These are phyloP conservation scores for Trichoderma sp. DNA, from an alignment of 2,329 filamentous ascomycete species.

Conservation along the genomic window DNA sequence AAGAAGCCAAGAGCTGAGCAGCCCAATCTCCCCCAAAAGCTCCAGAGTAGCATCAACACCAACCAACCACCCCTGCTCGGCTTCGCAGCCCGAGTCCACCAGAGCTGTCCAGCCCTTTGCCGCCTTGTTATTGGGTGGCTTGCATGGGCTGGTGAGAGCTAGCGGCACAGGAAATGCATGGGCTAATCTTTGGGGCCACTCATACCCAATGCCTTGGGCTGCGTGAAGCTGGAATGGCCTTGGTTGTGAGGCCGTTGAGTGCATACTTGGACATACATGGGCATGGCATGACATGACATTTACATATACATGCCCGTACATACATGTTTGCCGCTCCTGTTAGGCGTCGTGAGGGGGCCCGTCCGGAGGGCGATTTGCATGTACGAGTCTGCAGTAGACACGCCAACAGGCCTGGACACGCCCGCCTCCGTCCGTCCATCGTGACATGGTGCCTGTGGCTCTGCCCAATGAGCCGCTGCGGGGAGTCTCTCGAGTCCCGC, in stretches of 20 bases:
- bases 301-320: not conserved
- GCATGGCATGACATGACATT: not conserved
- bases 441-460: not conserved
- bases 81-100: not conserved
- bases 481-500: not conserved
- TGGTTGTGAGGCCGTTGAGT: not conserved
- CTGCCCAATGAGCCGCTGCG: slow-evolving; percentile 3
- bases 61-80: not conserved
- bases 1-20: not conserved
- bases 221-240: not conserved
- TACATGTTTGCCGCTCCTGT: not conserved
- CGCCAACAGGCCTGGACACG: not conserved
- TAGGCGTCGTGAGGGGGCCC: not conserved
- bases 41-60: not conserved
- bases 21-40: not conserved
- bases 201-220: not conserved
- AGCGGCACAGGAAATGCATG: not conserved
- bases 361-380: not conserved
- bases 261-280: not conserved
- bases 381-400: not conserved
- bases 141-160: not conserved
- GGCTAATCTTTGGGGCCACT: not conserved
- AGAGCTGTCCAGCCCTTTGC: not conserved
- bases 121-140: not conserved
- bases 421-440: not conserved